phyloP scores from a whole-genome alignment of 1,284 basidiomycete genomes.

The Tausonia pullulans region DNA sequence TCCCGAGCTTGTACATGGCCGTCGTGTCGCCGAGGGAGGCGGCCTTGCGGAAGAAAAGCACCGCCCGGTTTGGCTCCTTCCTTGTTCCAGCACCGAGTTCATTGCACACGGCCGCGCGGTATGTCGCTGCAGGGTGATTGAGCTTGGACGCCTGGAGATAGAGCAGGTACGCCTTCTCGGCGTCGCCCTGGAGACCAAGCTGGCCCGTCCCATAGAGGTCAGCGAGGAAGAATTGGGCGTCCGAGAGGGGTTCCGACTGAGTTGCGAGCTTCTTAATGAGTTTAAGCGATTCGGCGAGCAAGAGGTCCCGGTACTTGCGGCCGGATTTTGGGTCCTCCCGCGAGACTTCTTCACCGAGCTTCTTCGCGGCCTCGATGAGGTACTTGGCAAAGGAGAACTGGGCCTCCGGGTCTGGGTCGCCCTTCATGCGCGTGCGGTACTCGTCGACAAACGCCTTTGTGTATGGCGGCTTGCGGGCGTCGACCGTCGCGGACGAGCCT shows the following conservation, averaged over 20 bases:
- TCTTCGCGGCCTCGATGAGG: constrained; percentile 96
- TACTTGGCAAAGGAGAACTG: constrained; percentile 97
- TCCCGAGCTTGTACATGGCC: constrained; percentile 98
- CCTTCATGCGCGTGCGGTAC: constrained; percentile 92
- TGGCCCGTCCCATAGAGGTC: constrained; percentile 95
- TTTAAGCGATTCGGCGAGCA: constrained; percentile 82
- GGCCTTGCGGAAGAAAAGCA: constrained; percentile 94
- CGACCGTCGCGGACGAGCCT: constrained; percentile 55
- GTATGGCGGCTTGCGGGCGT: constrained; percentile 73
- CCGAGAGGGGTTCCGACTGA: constrained; percentile 45
- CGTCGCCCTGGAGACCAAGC: constrained; percentile 87
- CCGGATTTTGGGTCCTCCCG: constrained; percentile 30
- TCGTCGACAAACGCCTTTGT: constrained; percentile 96
- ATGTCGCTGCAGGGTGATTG: constrained; percentile 89
- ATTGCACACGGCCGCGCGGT: constrained; percentile 96
- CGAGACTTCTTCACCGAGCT: constrained; percentile 74
- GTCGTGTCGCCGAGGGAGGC: constrained; percentile 92
- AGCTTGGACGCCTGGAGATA: constrained; percentile 96
- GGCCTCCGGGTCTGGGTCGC: constrained; percentile 95
- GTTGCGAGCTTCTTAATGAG: constrained; percentile 84
- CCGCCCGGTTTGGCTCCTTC: constrained; percentile 73
- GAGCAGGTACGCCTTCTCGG: constrained; percentile 96
- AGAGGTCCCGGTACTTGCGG: constrained; percentile 78
- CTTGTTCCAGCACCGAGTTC: constrained; percentile 98
- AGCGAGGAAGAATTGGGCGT: constrained; percentile 95